Conservation (phyloP, 495 filamentous ascomycete species). For the Penicillium flavigenum region DNA sequence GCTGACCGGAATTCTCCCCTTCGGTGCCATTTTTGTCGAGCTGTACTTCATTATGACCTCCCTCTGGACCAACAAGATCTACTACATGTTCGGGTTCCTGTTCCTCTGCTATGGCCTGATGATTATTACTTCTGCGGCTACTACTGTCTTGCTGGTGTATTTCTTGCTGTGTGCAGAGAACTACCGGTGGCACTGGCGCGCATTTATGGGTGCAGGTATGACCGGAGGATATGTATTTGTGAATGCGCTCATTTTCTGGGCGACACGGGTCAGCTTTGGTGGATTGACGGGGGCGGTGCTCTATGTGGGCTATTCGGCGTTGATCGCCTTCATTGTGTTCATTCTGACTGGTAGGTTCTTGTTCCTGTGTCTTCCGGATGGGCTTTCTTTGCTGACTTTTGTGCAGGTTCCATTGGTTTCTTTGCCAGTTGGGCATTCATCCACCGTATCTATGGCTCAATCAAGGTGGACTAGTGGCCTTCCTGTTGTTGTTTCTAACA, state of each 20-base stretch:
- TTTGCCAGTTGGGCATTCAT: slow-evolving; percentile 93
- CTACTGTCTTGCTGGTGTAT: slow-evolving; percentile 89
- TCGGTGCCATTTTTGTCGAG: slow-evolving; percentile 95
- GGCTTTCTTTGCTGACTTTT: slow-evolving; percentile 18
- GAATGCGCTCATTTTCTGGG: slow-evolving; percentile 85
- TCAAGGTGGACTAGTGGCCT: slow-evolving; percentile 79
- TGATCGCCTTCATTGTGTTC: slow-evolving; percentile 89
- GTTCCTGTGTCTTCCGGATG: slow-evolving; percentile 10
- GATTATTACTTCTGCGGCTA: slow-evolving; percentile 91
- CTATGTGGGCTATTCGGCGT: slow-evolving; percentile 87
- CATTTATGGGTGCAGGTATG: slow-evolving; percentile 84
- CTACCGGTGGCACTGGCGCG: slow-evolving; percentile 98
- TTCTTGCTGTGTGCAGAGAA: slow-evolving; percentile 94
- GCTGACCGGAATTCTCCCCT: slow-evolving; percentile 86
- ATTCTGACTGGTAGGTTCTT: slow-evolving; percentile 79
- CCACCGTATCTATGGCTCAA: slow-evolving; percentile 87
- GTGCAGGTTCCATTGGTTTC: slow-evolving; percentile 85
- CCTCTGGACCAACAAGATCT: slow-evolving; percentile 96
- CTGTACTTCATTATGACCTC: slow-evolving; percentile 98
- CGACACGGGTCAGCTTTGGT: slow-evolving; percentile 77
- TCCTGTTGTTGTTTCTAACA: neutral
- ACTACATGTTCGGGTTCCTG: slow-evolving; percentile 99
- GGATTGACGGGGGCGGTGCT: slow-evolving; percentile 82
- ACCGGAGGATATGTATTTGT: slow-evolving; percentile 87
- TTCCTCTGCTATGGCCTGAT: slow-evolving; percentile 97